Base-by-base conservation (phyloP, 108 stramenopile species). In the Aurantiochytrium sp. region DNA sequence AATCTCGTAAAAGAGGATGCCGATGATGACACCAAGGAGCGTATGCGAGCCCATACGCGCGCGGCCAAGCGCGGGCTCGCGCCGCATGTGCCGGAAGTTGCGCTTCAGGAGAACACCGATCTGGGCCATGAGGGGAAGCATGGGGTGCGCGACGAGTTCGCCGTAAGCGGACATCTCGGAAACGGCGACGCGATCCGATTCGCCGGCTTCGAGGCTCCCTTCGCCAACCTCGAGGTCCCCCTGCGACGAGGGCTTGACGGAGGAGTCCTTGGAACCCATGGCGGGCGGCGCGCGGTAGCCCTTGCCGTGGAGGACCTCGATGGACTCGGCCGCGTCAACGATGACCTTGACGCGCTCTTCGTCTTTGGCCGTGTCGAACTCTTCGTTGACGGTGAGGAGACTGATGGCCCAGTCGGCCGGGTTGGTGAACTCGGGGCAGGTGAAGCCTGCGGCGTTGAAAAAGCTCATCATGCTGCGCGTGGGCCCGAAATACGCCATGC, bases 341-440 rank as follows among this genome's bases (percentile, higher is more conserved):
- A 65, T 65, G 15, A 17, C 19, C 1, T 34, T 10, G 19, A 65
- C 24, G 34, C 59, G 59, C 34, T 65, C 59, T 27, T 65, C 22
- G 34, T 65, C 59, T 65, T 34, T 27, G 32, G 10, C 59, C 22
- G 59, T 65, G 19, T 27, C 59, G 24, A 27, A 65, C 59, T 65
- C 59, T 27, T 65, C 32, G 19, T 65, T 65, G 2, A 65, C 34
- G 22, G 59, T 65, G 59, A 87, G 54, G 15, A 45, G 12, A 22
- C 85, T 59, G 30, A 68, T 68, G 6, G 27, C 24, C 59, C 69
- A 87, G 48, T 87, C 86, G 4, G 86, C 86, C 4, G 86, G 86
- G 68, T 87, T 87, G 27, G 59, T 68, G 86, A 19, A 68, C 15
- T 59, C 65, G 4, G 86, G 86, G 41, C 86, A 87, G 24, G 37